Conservation (phyloP, 2,329 filamentous ascomycete genomes). For the Alternaria viburni region DNA sequence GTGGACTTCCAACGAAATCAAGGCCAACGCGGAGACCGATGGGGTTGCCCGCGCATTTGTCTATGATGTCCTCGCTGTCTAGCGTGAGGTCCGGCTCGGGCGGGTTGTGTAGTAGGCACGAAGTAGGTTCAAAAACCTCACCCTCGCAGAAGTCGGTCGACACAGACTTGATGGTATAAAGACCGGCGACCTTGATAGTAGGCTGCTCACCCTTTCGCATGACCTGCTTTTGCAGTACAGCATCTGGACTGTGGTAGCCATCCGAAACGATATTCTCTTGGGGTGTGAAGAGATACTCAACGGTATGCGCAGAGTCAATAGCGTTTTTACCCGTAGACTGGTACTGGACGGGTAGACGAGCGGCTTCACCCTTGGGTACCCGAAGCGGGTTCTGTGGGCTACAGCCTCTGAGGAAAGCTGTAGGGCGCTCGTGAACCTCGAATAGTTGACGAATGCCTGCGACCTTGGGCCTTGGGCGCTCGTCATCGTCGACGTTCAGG, state of each 20-base stretch:
- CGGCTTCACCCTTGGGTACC: slow-evolving; percentile 75
- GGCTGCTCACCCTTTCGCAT: slow-evolving; percentile 71
- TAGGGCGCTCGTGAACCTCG: slow-evolving; percentile 84
- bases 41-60: slow-evolving; percentile 93
- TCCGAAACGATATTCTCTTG: slow-evolving; percentile 71
- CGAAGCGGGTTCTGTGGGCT: slow-evolving; percentile 81
- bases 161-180: slow-evolving; percentile 84
- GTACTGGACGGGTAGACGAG: slow-evolving; percentile 74
- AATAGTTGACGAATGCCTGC: slow-evolving; percentile 77
- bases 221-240: slow-evolving; percentile 63
- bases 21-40: slow-evolving; percentile 88
- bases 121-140: slow-evolving; percentile 89
- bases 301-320: slow-evolving; percentile 69
- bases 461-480: slow-evolving; percentile 62
- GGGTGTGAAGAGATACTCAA: slow-evolving; percentile 84
- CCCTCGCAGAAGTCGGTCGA: slow-evolving; percentile 82
- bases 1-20: slow-evolving; percentile 89
- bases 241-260: slow-evolving; percentile 68
- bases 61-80: slow-evolving; percentile 79
- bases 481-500: slow-evolving; percentile 68
- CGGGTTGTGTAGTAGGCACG: slow-evolving; percentile 91
- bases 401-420: slow-evolving; percentile 73
- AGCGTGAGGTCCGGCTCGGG: slow-evolving; percentile 81
- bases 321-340: slow-evolving; percentile 65
- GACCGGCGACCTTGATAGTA: slow-evolving; percentile 74